phyloP scores from a whole-genome alignment of 2,329 filamentous ascomycete genomes.

The Immersiporthe knoxdaviesiana region DNA sequence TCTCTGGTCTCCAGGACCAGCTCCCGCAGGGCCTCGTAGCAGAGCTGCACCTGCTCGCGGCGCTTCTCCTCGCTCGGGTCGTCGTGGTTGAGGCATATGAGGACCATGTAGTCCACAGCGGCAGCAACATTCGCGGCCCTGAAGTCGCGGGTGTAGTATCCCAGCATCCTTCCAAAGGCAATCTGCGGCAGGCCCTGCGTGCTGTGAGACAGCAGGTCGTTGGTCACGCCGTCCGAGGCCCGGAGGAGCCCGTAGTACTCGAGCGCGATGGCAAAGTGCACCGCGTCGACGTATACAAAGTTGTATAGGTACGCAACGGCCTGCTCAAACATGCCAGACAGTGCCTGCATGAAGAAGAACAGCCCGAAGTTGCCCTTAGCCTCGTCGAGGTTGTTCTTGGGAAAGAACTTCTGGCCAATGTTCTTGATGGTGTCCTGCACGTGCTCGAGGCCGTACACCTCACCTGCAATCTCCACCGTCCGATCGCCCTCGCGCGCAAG shows the following conservation, averaged over 20 bases:
- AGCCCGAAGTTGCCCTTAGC: constrained; percentile 77
- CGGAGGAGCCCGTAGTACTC: constrained; percentile 88
- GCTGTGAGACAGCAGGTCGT: constrained; percentile 69
- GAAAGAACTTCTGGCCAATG: constrained; percentile 90
- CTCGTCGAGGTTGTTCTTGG: constrained; percentile 77
- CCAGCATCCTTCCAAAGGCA: constrained; percentile 92
- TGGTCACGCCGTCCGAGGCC: constrained; percentile 78
- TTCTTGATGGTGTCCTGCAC: constrained; percentile 82
- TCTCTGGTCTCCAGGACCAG: constrained; percentile 96
- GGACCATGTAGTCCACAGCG: constrained; percentile 87
- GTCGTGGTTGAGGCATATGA: constrained; percentile 92
- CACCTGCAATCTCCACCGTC: constrained; percentile 65
- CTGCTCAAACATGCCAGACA: constrained; percentile 92
- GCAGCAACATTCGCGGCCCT: constrained; percentile 85
- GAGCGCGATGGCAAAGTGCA: constrained; percentile 90
- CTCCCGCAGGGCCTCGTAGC: constrained; percentile 90
- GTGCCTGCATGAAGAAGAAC: constrained; percentile 89
- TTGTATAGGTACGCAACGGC: constrained; percentile 89
- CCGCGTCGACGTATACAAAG: constrained; percentile 89
- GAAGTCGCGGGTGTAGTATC: constrained; percentile 96
- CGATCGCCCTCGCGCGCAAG: constrained; percentile 68
- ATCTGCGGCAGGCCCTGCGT: constrained; percentile 76
- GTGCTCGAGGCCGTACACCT: constrained; percentile 66
- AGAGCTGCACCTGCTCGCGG: constrained; percentile 76
- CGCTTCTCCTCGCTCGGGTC: constrained; percentile 58